Evolutionary conservation across 1,284 basidiomycete species (phyloP), one percentile per base, ranked within the genome.

Genomic region (Cutaneotrichosporon sp.): DNA sequence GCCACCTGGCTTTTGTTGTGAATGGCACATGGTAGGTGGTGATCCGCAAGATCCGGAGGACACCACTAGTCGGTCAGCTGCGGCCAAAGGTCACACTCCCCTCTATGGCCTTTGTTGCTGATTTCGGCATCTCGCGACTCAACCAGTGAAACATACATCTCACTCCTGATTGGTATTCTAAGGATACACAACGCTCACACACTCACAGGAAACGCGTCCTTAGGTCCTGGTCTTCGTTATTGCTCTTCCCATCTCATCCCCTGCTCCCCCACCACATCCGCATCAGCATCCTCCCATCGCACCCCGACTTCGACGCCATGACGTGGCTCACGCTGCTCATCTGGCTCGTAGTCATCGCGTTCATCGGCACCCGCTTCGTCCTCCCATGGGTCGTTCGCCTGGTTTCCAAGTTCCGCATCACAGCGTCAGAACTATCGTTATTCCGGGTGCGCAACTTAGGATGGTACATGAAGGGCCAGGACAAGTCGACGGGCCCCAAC

Each of bases 391-490:
- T 68, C n/a, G 66, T 68, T 2, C 65, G 61, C n/a, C 51, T 61
- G 18, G 47, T 59, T 40, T 65, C 61, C 21, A 58, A 63, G 31
- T 66, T 66, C 32, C 61, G 59, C 4, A 32, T 72, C 26, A 71
- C 70, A n/a, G 68, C 69, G 16, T 66, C 66, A 5, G 56, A 63
- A 13, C 53, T 75, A 47, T 71, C 69, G 10, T 62, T 68, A 5
- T 42, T 69, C 30, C 69, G 69, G 2, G 66, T 67, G 4, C 65
- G 72, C n/a, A 76, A 73, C 5, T 31, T 80, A 36, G 77, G 78
- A 68, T 78, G 76, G 75, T 62, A 72, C n/a, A 56, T 40, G 6
- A 68, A 67, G 46, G 22, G 47, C 14, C 59, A 69, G 56, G 63
- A 42, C 26, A 32, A 21, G 5, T 60, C 65, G 6, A 53, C 69